Percentiles rank a stretch among this genome's conserved stretches.
These are phyloP conservation scores for Saprolegnia parasitica DNA, from an alignment of 352 stramenopile species.

Conservation along the genomic window DNA sequence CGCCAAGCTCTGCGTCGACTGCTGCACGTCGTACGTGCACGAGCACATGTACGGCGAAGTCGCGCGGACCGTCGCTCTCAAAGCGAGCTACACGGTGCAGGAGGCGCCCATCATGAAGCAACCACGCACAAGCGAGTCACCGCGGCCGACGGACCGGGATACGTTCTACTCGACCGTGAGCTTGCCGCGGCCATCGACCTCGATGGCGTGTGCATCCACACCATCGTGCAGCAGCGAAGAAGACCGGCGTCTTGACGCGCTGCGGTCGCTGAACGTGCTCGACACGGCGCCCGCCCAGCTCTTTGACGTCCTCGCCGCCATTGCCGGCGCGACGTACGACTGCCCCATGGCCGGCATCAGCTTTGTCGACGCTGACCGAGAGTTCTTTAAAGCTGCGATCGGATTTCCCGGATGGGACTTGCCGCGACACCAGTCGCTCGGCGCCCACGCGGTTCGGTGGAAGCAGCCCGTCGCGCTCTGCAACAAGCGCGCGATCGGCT, in stretches of 20 bases:
- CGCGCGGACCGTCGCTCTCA: background rate
- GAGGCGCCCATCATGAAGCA: background rate
- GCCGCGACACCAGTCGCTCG: background rate
- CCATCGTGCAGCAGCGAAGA: background rate
- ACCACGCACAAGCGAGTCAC: too few relatives aligned
- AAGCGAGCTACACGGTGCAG: slow-evolving; percentile 6
- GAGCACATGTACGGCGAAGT: background rate
- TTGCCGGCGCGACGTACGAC: slow-evolving; percentile 23
- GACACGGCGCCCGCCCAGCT: slow-evolving; percentile 21
- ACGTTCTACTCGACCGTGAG: slow-evolving; percentile 19
- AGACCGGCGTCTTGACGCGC: background rate
- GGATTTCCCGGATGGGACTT: slow-evolving; percentile 12
- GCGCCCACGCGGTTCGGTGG: slow-evolving; percentile 1
- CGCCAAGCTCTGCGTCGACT: slow-evolving; percentile 10
- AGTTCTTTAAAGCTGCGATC: slow-evolving; percentile 19
- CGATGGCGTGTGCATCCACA: too few relatives aligned
- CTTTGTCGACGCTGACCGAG: slow-evolving; percentile 26
- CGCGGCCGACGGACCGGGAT: background rate
- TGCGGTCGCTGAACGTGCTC: slow-evolving; percentile 21
- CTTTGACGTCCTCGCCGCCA: slow-evolving; percentile 15
- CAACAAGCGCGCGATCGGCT: background rate
- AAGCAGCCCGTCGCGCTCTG: slow-evolving; percentile 4
- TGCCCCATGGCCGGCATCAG: slow-evolving; percentile 22
- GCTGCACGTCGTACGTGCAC: background rate
- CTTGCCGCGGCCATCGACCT: background rate